Base-by-base conservation (phyloP, 176 grass and related monocot genomes). In the Metroxylon sagu region DNA sequence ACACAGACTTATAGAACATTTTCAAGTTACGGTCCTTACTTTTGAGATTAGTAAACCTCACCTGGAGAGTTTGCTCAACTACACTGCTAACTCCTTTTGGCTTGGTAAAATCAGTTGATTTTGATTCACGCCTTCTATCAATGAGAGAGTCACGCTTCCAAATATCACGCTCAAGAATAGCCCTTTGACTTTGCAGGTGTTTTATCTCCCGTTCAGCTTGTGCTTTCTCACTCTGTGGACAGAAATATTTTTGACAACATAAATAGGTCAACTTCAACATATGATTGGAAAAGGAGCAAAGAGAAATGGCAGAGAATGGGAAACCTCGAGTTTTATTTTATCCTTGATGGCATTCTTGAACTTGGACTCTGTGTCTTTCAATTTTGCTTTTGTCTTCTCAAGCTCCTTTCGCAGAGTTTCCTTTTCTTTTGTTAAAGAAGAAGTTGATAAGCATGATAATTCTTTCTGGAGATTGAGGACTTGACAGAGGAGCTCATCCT, bases 261-360 rank as follows among this genome's bases (percentile, higher is more conserved):
- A 19, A 49, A 68, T 31, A 3, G 4, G 68, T 23, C 61, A 16
- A 71, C 25, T 50, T 12, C 48, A 4, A 29, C 26, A 50, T 14
- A 68, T 49, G 52, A 64, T 14, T 76, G 35, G 66, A 15, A 65
- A 27, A 16, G 15, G 54, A 30, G 31, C 16, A 61, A 67, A 48
- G 57, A 51, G 4, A 67, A 57, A 26, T 2, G 29, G 3, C 25
- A 56, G 16, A 57, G 56, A 6, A 4, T 26, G 25, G 49, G 50
- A 68, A 73, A 96, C 92, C 92, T 96, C 87, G 59, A 96, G 80
- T 83, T 90, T 96, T 74, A 80, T 88, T 77, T 90, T 96, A 14
- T 85, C 92, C 55, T 90, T 83, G 52, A 96, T 66, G 25, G 84
- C 71, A 60, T 84, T 96, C 54, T 88, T 90, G 60, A 96, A 83